Evolutionary conservation across 306 rosid species (phyloP).

Genomic region (Corylus heterophylla): DNA sequence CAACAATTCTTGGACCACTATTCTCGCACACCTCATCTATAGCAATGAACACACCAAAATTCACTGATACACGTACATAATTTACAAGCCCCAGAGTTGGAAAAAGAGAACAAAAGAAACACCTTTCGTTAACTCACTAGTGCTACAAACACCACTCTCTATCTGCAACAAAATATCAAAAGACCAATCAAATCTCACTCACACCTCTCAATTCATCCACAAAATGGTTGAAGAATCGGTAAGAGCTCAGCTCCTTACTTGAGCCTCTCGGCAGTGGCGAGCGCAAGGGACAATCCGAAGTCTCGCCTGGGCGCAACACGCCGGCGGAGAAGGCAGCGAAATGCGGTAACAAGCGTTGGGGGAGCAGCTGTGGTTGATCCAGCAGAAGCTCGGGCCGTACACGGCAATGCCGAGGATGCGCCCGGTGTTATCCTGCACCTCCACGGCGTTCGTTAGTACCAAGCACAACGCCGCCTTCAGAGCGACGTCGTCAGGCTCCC

Average conservation of each 20-base stretch:
- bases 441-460: conserved; percentile 81
- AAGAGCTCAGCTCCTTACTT: conserved; percentile 11
- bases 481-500: conserved; percentile 17
- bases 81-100: neutral
- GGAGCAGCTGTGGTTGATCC: conserved; percentile 90
- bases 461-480: conserved; percentile 59
- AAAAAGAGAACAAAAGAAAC: neutral
- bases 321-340: conserved; percentile 18
- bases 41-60: neutral
- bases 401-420: conserved; percentile 58
- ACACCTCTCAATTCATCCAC: neutral
- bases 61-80: neutral
- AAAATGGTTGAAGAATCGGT: neutral
- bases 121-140: conserved; percentile 47
- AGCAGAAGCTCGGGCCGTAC: conserved; percentile 48
- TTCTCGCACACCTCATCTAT: conserved; percentile 20
- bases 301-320: conserved; percentile 13
- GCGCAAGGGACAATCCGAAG: conserved; percentile 40
- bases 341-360: conserved; percentile 70
- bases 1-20: conserved; percentile 63
- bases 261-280: conserved; percentile 19
- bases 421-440: conserved; percentile 66
- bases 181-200: conserved; percentile 4
- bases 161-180: conserved; percentile 46
- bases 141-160: conserved; percentile 37